These are phyloP conservation scores for Meripilus lineatus DNA, from an alignment of 1,284 basidiomycete genomes.

Conservation along the genomic window DNA sequence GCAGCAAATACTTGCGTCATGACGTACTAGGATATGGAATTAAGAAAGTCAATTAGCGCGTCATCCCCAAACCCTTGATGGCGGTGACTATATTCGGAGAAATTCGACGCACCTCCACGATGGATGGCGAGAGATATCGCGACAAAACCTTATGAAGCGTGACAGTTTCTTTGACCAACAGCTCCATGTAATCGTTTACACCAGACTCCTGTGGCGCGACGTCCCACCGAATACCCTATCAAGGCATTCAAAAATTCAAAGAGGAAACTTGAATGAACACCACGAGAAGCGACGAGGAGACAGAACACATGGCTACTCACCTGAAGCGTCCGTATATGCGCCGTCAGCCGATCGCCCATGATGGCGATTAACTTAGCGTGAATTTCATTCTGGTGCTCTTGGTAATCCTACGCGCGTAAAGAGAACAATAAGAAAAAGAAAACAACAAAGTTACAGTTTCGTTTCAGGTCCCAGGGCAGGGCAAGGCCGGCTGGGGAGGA, in stretches of 20 bases:
- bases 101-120: slow-evolving; percentile 69
- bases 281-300: slow-evolving; percentile 3
- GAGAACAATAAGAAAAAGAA: background rate
- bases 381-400: slow-evolving; percentile 99
- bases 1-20: slow-evolving; percentile 90
- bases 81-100: background rate
- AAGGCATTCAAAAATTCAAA: background rate
- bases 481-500: too few species aligned
- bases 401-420: slow-evolving; percentile 68
- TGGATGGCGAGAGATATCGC: slow-evolving; percentile 75
- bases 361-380: slow-evolving; percentile 97
- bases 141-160: slow-evolving; percentile 96
- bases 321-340: slow-evolving; percentile 80
- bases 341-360: slow-evolving; percentile 92
- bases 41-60: background rate
- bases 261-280: background rate
- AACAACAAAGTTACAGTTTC: background rate
- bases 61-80: slow-evolving; percentile 2
- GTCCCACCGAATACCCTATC: slow-evolving; percentile 56
- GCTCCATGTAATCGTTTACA: slow-evolving; percentile 83
- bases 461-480: too few species aligned
- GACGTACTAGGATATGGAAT: slow-evolving; percentile 53
- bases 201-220: slow-evolving; percentile 47
- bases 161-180: slow-evolving; percentile 92
- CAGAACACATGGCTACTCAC: slow-evolving; percentile 35